Conservation (phyloP, 1,284 basidiomycete species). For the Boletus mariae region DNA sequence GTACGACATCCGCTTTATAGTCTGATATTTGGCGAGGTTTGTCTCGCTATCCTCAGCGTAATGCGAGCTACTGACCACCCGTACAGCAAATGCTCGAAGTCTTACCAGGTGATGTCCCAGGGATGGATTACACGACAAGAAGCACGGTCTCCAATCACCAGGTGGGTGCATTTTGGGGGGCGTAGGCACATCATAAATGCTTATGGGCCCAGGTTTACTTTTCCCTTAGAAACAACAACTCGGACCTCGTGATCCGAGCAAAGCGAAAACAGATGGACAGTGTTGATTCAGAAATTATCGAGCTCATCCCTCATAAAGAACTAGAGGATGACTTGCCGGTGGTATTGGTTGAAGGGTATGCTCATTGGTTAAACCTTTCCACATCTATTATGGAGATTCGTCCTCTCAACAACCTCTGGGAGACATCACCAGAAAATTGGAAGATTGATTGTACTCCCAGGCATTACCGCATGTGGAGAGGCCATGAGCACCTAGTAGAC, state of each 20-base stretch:
- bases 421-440: conserved; percentile 20
- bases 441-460: conserved; percentile 1
- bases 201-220: background rate
- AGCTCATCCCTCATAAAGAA: conserved; percentile 1
- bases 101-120: background rate
- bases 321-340: conserved; percentile 38
- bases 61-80: background rate
- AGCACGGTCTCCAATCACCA: background rate
- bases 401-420: conserved; percentile 29
- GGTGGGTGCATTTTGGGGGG: background rate
- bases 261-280: background rate
- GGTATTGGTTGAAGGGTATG: conserved; percentile 31
- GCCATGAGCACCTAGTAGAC: conserved; percentile 12
- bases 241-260: background rate
- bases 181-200: too few relatives aligned
- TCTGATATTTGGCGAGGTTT: conserved; percentile 8
- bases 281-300: background rate
- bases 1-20: conserved; percentile 33
- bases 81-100: background rate
- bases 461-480: conserved; percentile 12
- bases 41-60: background rate
- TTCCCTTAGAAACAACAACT: background rate
- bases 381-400: conserved; percentile 35
- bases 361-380: conserved; percentile 38
- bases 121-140: background rate